These are phyloP conservation scores for Begonia loranthoides DNA, from an alignment of 306 rosid species.

Conservation along the genomic window DNA sequence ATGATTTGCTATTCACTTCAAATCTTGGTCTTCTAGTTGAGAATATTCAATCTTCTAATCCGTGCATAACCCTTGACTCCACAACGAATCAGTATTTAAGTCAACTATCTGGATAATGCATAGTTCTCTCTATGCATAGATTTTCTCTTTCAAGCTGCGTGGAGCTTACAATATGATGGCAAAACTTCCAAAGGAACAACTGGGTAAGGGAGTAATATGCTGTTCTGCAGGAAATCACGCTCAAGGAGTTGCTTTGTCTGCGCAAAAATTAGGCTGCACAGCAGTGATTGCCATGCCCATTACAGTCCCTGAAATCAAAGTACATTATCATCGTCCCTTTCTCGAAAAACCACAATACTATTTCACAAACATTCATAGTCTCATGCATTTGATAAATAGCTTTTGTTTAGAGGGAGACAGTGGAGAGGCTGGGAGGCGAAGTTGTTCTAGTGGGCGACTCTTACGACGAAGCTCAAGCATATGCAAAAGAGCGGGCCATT, in stretches of 20 bases:
- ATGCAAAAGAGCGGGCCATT: constrained; percentile 49
- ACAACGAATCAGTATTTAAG: no score
- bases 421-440: constrained; percentile 56
- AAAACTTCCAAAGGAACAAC: constrained; percentile 42
- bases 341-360: no score
- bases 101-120: no score
- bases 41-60: no score
- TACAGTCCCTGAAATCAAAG: constrained; percentile 84
- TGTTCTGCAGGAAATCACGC: constrained; percentile 98
- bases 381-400: no score
- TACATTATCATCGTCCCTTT: constrained; percentile 7
- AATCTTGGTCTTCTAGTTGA: neutral
- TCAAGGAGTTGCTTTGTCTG: constrained; percentile 81
- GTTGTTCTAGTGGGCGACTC: constrained; percentile 78
- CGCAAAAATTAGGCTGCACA: constrained; percentile 55
- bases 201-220: constrained; percentile 70
- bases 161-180: constrained; percentile 97
- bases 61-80: no score
- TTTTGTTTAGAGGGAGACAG: constrained; percentile 53
- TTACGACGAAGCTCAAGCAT: constrained; percentile 77
- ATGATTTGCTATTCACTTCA: no score
- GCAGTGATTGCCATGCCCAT: constrained; percentile 82
- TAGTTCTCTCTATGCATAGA: constrained; percentile 12
- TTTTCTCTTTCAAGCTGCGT: constrained; percentile 78
- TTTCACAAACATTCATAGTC: no score